Conservation (phyloP, 306 rosid genomes). For the Lotus japonicus region DNA sequence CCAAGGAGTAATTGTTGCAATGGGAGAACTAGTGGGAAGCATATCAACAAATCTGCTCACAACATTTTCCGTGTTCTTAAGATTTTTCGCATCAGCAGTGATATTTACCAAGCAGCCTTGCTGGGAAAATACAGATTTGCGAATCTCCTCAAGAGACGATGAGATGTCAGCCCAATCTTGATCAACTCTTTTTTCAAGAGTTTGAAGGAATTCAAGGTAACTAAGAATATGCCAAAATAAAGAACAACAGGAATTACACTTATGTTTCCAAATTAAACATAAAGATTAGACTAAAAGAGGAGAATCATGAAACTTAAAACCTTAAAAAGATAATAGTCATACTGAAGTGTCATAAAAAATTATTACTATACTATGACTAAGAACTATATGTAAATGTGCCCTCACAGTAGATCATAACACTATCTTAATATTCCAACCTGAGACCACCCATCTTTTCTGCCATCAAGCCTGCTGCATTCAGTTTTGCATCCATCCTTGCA, state of each 20-base stretch:
- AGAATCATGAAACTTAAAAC: constrained; percentile 1
- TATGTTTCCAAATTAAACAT: neutral
- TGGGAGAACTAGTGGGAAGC: constrained; percentile 61
- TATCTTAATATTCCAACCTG: constrained; percentile 54
- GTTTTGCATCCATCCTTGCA: constrained; percentile 96
- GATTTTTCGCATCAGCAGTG: constrained; percentile 74
- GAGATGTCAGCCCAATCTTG: constrained; percentile 79
- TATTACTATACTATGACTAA: neutral
- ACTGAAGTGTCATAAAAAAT: neutral
- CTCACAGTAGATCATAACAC: constrained; percentile 6
- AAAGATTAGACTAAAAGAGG: constrained; percentile 7
- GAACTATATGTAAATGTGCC: neutral
- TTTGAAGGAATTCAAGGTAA: constrained; percentile 76
- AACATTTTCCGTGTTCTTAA: constrained; percentile 40
- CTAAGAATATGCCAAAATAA: constrained; percentile 36
- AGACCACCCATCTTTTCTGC: constrained; percentile 97
- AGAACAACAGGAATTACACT: constrained; percentile 8
- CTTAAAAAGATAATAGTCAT: neutral
- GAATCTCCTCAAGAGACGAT: constrained; percentile 90
- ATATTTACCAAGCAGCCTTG: constrained; percentile 71
- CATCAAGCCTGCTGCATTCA: constrained; percentile 89
- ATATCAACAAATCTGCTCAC: constrained; percentile 69
- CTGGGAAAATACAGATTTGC: constrained; percentile 64
- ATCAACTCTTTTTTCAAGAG: constrained; percentile 84
- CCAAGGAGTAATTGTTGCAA: constrained; percentile 41